Percentiles rank a stretch among this genome's conserved stretches.
These are phyloP conservation scores for Pichia rugopelliculosa DNA, from an alignment of 805 yeast species.

Conservation along the genomic window DNA sequence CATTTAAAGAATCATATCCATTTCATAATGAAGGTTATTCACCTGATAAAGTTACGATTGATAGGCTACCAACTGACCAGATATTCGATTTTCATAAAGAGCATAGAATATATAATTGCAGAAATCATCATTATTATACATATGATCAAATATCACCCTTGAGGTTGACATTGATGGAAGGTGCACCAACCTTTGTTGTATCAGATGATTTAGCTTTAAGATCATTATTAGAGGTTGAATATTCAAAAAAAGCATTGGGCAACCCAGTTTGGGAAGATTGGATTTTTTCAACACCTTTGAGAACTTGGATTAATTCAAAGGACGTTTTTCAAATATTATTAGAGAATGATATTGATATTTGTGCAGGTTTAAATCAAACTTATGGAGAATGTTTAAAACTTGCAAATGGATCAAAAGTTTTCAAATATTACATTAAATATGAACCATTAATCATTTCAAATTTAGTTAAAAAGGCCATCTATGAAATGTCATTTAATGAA, in stretches of 20 bases:
- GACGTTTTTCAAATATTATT: background rate
- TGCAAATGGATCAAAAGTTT: background rate
- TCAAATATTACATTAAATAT: background rate
- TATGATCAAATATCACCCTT: conserved; percentile 47
- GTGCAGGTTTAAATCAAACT: background rate
- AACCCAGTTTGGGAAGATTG: conserved; percentile 1
- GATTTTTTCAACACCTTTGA: conserved; percentile 4
- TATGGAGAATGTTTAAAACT: background rate
- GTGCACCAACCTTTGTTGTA: conserved; percentile 55
- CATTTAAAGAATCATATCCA: background rate
- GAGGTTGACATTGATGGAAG: conserved; percentile 45
- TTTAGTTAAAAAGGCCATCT: background rate
- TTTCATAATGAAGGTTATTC: background rate
- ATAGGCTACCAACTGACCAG: too few species aligned
- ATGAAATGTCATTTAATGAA: background rate
- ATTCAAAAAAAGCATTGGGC: background rate
- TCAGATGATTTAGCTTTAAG: background rate
- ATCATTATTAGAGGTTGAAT: conserved; percentile 5
- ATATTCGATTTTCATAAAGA: conserved; percentile 7
- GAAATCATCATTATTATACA: conserved; percentile 51
- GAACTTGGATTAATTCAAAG: conserved; percentile 4
- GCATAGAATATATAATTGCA: conserved; percentile 37
- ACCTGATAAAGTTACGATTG: too few species aligned
- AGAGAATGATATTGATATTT: background rate
- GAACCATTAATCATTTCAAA: background rate